A percentile compares a stretch with the other conserved stretches of the same genome.
phyloP scores from a whole-genome alignment of 768 basidiomycete species.

The Dendrothele bispora region DNA sequence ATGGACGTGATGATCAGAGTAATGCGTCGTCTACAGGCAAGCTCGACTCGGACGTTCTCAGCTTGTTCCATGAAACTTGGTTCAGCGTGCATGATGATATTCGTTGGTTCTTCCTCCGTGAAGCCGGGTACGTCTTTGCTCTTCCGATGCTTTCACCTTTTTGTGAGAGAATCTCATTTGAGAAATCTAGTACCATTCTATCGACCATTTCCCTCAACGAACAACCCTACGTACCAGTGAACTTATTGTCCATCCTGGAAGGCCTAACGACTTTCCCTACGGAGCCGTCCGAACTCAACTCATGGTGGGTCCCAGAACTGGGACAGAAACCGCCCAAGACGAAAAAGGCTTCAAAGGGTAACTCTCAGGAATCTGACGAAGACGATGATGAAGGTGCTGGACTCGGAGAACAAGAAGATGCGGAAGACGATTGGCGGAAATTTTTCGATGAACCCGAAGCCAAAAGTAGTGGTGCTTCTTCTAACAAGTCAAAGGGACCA shows the following conservation, averaged over 20 bases:
- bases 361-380: conserved; percentile 29
- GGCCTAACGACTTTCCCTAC: conserved; percentile 74
- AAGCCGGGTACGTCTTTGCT: conserved; percentile 56
- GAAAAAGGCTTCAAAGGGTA: conserved; percentile 38
- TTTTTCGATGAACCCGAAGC: conserved; percentile 73
- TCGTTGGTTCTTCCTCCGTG: conserved; percentile 86
- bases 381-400: conserved; percentile 34
- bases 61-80: conserved; percentile 69
- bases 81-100: conserved; percentile 79
- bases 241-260: conserved; percentile 66
- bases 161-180: background rate
- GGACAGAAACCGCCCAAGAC: conserved; percentile 53
- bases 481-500: conserved; percentile 33
- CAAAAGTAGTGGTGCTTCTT: conserved; percentile 20
- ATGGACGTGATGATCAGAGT: conserved; percentile 1
- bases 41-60: conserved; percentile 59
- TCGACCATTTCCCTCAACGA: conserved; percentile 23
- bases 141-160: conserved; percentile 1
- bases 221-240: conserved; percentile 39
- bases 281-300: conserved; percentile 61
- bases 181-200: conserved; percentile 19
- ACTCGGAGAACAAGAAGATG: conserved; percentile 32
- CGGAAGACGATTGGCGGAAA: conserved; percentile 75
- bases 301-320: conserved; percentile 79
- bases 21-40: conserved; percentile 26